Evolutionary conservation across 1,139 yeast species (phyloP), one percentile per base, ranked within the genome.

Genomic region (Debaryomyces robertsiae): DNA sequence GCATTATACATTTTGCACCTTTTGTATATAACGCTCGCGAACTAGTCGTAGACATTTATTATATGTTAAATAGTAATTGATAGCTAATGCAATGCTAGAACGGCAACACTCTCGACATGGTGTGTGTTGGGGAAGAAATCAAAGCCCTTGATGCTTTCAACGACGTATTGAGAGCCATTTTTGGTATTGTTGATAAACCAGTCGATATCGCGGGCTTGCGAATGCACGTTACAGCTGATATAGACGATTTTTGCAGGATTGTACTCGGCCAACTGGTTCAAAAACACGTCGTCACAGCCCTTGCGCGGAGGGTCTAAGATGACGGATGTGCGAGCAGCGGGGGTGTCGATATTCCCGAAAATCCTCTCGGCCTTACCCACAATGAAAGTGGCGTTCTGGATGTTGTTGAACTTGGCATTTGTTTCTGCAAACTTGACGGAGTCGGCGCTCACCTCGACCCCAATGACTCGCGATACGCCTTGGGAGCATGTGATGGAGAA

Each of bases 41-140:
- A n/a, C n/a, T n/a, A n/a, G n/a, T n/a, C n/a, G 22, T 7, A 19
- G 7, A 19, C 22, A 19, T 19, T 5, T 19, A 19, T 19, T 19
- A 19, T 19, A 7, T 19, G 7, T 19, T n/a, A n/a, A n/a, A 19
- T 19, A 19, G 22, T 19, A 19, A 19, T 19, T 19, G 22, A 7
- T 6, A 19, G 22, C 22, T 19, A 19, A 19, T 19, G 61, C 38
- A 58, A 53, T 16, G 59, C 49, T 49, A 93, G 69, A 4, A 93
- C 97, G 7, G 96, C 96, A 23, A 91, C 95, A 59, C 95, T 82
- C 63, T 93, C 98, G 39, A 93, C 98, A 59, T 93, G 98, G 58
- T 93, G 96, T 0, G 98, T 93, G 62, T 91, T 98, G 3, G 98
- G 98, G 73, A 93, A 93, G 65, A 93, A 91, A 63, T 93, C 98